Evolutionary conservation across 2,329 filamentous ascomycete species (phyloP).

Genomic region (Tolypocladium inflatum): DNA sequence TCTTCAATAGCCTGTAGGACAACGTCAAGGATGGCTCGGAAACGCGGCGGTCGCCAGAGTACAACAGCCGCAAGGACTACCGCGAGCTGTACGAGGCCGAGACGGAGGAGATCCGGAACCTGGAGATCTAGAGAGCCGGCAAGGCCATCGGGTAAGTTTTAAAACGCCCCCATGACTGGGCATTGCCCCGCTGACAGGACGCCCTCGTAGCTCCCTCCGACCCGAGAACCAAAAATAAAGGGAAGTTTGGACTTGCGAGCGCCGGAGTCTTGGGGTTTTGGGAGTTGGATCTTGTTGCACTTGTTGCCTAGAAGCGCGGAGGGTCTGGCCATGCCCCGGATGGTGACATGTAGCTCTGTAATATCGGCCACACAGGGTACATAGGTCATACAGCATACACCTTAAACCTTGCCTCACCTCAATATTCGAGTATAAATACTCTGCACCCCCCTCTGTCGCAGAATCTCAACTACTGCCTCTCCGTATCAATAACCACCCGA

Average conservation of each 20-base stretch:
- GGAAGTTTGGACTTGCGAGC: conserved; percentile 1
- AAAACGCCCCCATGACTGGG: not conserved
- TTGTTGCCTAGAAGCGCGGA: not conserved
- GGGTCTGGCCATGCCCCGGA: not conserved
- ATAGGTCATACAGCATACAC: too few relatives aligned
- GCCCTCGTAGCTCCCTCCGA: conserved; percentile 53
- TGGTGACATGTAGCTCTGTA: not conserved
- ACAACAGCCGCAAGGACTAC: conserved; percentile 94
- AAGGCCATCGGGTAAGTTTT: conserved; percentile 78
- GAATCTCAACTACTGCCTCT: too few relatives aligned
- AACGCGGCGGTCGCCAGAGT: conserved; percentile 93
- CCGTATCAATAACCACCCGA: too few relatives aligned
- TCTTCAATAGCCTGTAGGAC: conserved; percentile 97
- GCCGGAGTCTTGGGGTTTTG: conserved; percentile 1
- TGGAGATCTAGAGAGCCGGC: conserved; percentile 98
- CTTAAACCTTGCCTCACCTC: too few relatives aligned
- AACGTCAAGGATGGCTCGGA: conserved; percentile 84
- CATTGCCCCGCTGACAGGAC: not conserved
- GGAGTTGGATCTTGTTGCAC: not conserved
- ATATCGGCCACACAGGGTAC: too few relatives aligned
- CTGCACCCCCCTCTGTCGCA: too few relatives aligned
- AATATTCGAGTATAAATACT: too few relatives aligned
- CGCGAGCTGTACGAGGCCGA: conserved; percentile 94
- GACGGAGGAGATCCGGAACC: conserved; percentile 94
- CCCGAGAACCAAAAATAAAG: conserved; percentile 76